Evolutionary conservation across 2,329 filamentous ascomycete genomes (phyloP).

Genomic region (Colletotrichum gigasporum): DNA sequence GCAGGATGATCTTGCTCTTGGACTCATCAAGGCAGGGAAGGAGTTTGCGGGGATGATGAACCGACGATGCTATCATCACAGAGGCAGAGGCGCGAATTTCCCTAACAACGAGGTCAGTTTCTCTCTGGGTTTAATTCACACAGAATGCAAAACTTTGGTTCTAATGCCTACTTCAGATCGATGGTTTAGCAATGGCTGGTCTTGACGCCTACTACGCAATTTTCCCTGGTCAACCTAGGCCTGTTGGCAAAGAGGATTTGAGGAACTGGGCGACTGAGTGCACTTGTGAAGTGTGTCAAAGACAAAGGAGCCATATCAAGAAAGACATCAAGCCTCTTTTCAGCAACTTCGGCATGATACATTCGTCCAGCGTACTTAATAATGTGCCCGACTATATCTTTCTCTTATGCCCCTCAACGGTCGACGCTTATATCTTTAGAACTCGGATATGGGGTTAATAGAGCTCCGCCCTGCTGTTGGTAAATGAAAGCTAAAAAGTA

Average conservation of each 20-base stretch:
- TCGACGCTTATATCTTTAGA: conserved; percentile 34
- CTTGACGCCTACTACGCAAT: conserved; percentile 15
- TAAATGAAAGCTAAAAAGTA: conserved; percentile 35
- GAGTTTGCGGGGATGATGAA: not conserved
- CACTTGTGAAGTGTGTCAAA: conserved; percentile 3
- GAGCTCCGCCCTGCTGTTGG: conserved; percentile 36
- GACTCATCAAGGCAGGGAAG: not conserved
- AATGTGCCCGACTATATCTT: conserved; percentile 22
- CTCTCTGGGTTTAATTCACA: not conserved
- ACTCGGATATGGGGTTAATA: conserved; percentile 29
- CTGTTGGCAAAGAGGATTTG: not conserved
- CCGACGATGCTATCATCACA: not conserved
- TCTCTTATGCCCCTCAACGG: conserved; percentile 25
- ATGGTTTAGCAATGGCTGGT: conserved; percentile 19
- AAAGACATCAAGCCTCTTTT: conserved; percentile 2
- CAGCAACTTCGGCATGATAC: not conserved
- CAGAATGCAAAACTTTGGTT: too few relatives aligned
- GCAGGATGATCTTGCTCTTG: not conserved
- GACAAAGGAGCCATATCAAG: not conserved
- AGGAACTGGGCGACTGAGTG: conserved; percentile 20
- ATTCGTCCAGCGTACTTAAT: conserved; percentile 1
- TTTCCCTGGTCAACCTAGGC: not conserved
- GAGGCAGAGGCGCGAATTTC: conserved; percentile 8
- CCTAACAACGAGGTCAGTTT: conserved; percentile 27
- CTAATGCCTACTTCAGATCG: too few relatives aligned